These are phyloP conservation scores for Setaria viridis DNA, from an alignment of 202 grass and related monocot genomes.

Conservation along the genomic window DNA sequence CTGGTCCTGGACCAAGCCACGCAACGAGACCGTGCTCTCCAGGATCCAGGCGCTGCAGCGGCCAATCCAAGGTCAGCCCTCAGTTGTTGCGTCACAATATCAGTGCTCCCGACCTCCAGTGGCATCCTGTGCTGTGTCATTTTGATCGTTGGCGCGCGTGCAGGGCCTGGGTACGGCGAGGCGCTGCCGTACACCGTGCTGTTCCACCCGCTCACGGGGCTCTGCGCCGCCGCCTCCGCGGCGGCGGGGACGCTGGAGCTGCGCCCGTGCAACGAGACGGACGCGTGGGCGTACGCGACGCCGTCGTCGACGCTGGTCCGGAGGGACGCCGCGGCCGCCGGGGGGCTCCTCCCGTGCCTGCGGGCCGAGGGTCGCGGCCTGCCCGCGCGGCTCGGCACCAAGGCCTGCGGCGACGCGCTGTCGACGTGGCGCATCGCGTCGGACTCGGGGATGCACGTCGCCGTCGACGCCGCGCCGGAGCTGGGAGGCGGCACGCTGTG, in stretches of 20 bases:
- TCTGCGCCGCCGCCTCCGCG: slow-evolving; percentile 36
- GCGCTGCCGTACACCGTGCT: slow-evolving; percentile 45
- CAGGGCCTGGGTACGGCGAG: slow-evolving; percentile 60
- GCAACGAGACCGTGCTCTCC: slow-evolving; percentile 46
- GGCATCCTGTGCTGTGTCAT: not conserved
- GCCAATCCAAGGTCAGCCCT: slow-evolving; percentile 48
- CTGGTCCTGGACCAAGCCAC: slow-evolving; percentile 46
- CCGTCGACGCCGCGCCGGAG: slow-evolving; percentile 11
- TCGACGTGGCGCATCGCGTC: slow-evolving; percentile 60
- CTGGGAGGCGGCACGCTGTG: slow-evolving; percentile 38
- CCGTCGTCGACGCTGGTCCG: slow-evolving; percentile 34
- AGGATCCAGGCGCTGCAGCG: slow-evolving; percentile 65
- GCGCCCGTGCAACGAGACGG: slow-evolving; percentile 57
- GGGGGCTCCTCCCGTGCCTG: slow-evolving; percentile 36
- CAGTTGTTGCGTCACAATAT: not conserved
- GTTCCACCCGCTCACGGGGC: slow-evolving; percentile 64
- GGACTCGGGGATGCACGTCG: slow-evolving; percentile 69
- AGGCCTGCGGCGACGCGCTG: slow-evolving; percentile 37
- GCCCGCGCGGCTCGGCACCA: slow-evolving; percentile 32
- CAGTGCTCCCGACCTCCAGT: not conserved
- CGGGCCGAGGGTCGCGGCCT: slow-evolving; percentile 34
- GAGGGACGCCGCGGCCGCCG: not conserved
- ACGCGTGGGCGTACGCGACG: slow-evolving; percentile 47
- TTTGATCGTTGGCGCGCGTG: not conserved
- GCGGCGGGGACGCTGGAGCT: slow-evolving; percentile 35